Evolutionary conservation across 176 grass and related monocot genomes (phyloP).

Genomic region (Luzula sylvatica): DNA sequence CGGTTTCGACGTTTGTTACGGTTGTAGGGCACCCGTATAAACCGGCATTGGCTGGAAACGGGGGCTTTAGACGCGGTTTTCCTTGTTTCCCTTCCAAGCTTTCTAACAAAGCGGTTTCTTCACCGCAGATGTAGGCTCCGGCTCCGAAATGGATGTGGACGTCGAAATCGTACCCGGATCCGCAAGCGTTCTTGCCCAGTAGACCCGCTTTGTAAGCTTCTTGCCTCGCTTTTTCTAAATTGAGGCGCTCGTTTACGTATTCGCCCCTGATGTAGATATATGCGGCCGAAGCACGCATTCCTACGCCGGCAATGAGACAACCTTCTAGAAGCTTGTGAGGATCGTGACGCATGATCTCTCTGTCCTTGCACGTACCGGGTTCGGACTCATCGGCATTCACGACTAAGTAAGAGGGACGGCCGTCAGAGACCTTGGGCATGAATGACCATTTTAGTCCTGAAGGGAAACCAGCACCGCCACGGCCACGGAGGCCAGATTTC

Average conservation of each 20-base stretch:
- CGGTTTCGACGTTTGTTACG: constrained; percentile 89
- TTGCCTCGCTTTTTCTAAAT: constrained; percentile 67
- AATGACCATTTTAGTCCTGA: constrained; percentile 96
- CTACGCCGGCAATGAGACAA: constrained; percentile 83
- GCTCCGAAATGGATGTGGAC: constrained; percentile 89
- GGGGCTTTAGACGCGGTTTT: constrained; percentile 78
- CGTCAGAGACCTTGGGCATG: constrained; percentile 93
- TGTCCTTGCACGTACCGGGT: constrained; percentile 91
- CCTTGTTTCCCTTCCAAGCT: constrained; percentile 92
- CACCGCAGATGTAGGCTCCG: constrained; percentile 92
- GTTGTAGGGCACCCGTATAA: constrained; percentile 86
- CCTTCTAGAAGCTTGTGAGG: constrained; percentile 93
- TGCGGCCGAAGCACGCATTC: constrained; percentile 82
- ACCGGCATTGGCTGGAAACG: constrained; percentile 80
- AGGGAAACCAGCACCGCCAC: constrained; percentile 88
- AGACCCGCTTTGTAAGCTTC: constrained; percentile 78
- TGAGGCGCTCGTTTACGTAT: constrained; percentile 75
- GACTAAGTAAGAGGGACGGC: constrained; percentile 77
- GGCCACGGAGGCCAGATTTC: constrained; percentile 81
- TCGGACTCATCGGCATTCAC: constrained; percentile 98
- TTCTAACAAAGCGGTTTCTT: constrained; percentile 89
- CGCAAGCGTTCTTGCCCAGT: constrained; percentile 86
- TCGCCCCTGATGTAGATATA: constrained; percentile 96
- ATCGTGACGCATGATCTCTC: constrained; percentile 93
- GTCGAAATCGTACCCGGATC: constrained; percentile 90